Percentiles rank a stretch among this genome's conserved stretches.
Conservation (phyloP, 1,284 basidiomycete species). For the Trametes versicolor region DNA sequence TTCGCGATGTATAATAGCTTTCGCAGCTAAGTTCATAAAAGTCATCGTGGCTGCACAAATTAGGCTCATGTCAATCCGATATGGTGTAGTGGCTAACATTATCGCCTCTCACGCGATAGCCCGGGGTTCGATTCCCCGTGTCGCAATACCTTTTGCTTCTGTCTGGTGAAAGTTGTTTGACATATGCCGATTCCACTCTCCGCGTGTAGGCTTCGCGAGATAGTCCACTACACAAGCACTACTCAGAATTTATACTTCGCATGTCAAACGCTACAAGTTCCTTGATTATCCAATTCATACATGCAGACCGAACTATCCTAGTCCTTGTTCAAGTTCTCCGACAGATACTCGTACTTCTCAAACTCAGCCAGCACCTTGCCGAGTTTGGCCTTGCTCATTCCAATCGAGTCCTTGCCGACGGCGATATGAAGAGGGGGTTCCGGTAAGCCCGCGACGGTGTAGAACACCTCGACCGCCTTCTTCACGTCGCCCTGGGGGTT, state of each 20-base stretch:
- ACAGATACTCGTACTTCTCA: conserved; percentile 6
- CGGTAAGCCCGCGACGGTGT: conserved; percentile 17
- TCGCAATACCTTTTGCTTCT: no score
- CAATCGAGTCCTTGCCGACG: conserved; percentile 11
- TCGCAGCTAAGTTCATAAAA: background rate
- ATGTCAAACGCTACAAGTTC: no score
- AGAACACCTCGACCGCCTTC: conserved; percentile 22
- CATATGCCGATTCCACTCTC: background rate
- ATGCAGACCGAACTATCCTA: no score
- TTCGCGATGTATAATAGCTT: no score
- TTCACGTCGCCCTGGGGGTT: conserved; percentile 17
- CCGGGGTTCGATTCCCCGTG: no score
- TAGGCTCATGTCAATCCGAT: conserved; percentile 20
- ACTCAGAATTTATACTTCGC: no score
- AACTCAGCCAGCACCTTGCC: background rate
- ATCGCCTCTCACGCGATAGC: conserved; percentile 36
- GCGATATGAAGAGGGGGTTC: conserved; percentile 28
- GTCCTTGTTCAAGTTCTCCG: conserved; percentile 1
- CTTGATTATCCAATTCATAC: no score
- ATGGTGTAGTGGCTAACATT: conserved; percentile 37
- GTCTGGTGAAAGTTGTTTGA: no score
- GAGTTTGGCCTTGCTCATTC: background rate
- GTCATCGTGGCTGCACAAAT: no score
- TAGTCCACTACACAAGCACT: no score
- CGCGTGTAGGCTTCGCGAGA: no score